phyloP scores from a whole-genome alignment of 139 green algal species.

The Desmodesmus armatus region DNA sequence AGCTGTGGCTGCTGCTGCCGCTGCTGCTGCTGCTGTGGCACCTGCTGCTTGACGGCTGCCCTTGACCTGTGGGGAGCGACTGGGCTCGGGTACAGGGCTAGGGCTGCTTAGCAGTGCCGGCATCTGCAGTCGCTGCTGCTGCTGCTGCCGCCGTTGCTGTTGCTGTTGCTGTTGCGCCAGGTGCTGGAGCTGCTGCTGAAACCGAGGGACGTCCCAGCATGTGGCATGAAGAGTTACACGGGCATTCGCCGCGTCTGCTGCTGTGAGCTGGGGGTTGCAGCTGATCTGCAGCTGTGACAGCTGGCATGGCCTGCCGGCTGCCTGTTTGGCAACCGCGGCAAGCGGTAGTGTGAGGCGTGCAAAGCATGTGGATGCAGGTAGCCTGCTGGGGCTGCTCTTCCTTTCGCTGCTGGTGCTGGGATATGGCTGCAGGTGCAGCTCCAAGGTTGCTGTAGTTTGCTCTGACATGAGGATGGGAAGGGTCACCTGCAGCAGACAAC shows the following conservation, averaged over 20 bases:
- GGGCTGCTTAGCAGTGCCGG: no score
- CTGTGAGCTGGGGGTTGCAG: neutral
- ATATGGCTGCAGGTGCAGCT: conserved; percentile 16
- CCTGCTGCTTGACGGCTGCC: neutral
- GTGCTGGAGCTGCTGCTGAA: no score
- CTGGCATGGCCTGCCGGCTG: neutral
- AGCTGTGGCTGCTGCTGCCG: neutral
- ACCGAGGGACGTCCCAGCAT: no score
- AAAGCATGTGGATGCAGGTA: neutral
- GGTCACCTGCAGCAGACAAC: neutral
- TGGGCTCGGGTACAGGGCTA: no score
- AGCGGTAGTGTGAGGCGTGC: neutral
- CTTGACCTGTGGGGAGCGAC: no score
- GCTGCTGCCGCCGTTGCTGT: conserved; percentile 13
- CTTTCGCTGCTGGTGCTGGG: neutral
- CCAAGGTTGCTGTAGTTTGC: neutral
- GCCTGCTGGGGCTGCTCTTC: neutral
- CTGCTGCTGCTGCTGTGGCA: conserved; percentile 3
- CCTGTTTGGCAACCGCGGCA: neutral
- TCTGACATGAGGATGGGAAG: neutral
- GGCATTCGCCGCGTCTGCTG: no score
- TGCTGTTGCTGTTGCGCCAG: neutral
- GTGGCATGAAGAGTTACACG: no score
- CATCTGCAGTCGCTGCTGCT: neutral
- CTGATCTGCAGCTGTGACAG: conserved; percentile 39